A percentile compares a stretch with the other conserved stretches of the same genome.
These are phyloP conservation scores for Phaeophleospora eucalypticola DNA, from an alignment of 2,329 filamentous ascomycete species.

Conservation along the genomic window DNA sequence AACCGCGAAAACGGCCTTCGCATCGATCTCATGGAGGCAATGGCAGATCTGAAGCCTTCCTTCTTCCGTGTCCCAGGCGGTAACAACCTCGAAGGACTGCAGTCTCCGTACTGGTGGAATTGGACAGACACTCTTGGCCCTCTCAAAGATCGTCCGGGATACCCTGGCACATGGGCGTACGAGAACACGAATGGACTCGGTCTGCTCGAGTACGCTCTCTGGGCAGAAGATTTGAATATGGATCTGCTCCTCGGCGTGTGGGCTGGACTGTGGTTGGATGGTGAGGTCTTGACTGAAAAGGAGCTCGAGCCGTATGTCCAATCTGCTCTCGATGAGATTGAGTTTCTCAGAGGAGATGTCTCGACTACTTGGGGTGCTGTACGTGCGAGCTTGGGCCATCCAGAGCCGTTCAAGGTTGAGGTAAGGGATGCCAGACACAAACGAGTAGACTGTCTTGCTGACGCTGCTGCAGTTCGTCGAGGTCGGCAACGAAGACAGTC, in stretches of 20 bases:
- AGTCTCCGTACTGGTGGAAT: constrained; percentile 40
- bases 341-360: constrained; percentile 56
- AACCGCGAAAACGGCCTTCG: constrained; percentile 49
- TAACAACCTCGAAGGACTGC: constrained; percentile 48
- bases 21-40: constrained; percentile 45
- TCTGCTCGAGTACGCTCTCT: constrained; percentile 60
- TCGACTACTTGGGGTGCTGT: constrained; percentile 54
- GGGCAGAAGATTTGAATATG: constrained; percentile 47
- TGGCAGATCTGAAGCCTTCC: constrained; percentile 28
- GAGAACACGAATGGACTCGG: constrained; percentile 61
- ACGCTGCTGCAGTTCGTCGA: constrained; percentile 51
- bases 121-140: constrained; percentile 53
- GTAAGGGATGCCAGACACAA: neutral
- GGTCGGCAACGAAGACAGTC: constrained; percentile 65
- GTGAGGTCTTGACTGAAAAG: constrained; percentile 45
- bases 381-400: constrained; percentile 58
- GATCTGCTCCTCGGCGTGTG: constrained; percentile 53
- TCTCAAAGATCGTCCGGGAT: constrained; percentile 51
- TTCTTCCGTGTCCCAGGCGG: constrained; percentile 63
- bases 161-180: constrained; percentile 55
- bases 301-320: constrained; percentile 50
- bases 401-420: constrained; percentile 56
- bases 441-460: no score
- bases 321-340: constrained; percentile 59
- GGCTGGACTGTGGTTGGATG: constrained; percentile 53